Evolutionary conservation across 2,329 filamentous ascomycete species (phyloP).

Genomic region (Arthrocladium fulminans): DNA sequence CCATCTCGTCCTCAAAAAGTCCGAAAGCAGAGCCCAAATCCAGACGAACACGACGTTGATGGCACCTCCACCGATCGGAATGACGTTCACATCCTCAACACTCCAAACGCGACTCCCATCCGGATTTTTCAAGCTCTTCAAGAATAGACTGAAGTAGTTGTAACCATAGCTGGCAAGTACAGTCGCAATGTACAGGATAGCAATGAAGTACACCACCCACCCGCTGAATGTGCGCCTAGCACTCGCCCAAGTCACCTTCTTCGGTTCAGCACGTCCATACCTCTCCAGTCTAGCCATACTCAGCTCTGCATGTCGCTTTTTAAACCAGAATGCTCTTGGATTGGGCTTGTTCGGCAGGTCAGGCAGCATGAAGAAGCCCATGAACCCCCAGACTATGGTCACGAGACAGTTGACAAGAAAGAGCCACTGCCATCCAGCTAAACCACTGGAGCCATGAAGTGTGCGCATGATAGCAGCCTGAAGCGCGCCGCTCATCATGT

Average conservation of each 20-base stretch:
- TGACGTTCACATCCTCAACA: slow-evolving; percentile 40
- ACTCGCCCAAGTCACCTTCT: slow-evolving; percentile 37
- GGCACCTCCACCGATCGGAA: slow-evolving; percentile 41
- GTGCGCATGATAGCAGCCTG: slow-evolving; percentile 29
- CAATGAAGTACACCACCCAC: slow-evolving; percentile 41
- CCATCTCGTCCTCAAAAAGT: slow-evolving; percentile 43
- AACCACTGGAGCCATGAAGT: slow-evolving; percentile 13
- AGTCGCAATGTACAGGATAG: slow-evolving; percentile 38
- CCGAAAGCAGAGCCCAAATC: slow-evolving; percentile 47
- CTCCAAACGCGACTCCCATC: slow-evolving; percentile 38
- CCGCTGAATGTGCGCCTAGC: slow-evolving; percentile 34
- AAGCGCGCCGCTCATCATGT: slow-evolving; percentile 31
- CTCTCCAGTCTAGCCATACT: slow-evolving; percentile 38
- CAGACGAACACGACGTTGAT: slow-evolving; percentile 46
- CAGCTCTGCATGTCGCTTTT: slow-evolving; percentile 33
- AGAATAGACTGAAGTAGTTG: slow-evolving; percentile 32
- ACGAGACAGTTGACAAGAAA: slow-evolving; percentile 33
- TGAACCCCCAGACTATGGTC: slow-evolving; percentile 28
- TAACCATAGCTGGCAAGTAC: slow-evolving; percentile 42
- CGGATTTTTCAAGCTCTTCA: slow-evolving; percentile 28
- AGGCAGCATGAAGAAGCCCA: slow-evolving; percentile 31
- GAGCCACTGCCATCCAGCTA: slow-evolving; percentile 27
- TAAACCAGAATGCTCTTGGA: slow-evolving; percentile 33
- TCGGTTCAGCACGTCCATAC: slow-evolving; percentile 39
- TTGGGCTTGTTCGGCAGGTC: slow-evolving; percentile 29